Percentiles rank a stretch among this genome's conserved stretches.
phyloP scores from a whole-genome alignment of 805 yeast genomes.

The Ogataea ramenticola region DNA sequence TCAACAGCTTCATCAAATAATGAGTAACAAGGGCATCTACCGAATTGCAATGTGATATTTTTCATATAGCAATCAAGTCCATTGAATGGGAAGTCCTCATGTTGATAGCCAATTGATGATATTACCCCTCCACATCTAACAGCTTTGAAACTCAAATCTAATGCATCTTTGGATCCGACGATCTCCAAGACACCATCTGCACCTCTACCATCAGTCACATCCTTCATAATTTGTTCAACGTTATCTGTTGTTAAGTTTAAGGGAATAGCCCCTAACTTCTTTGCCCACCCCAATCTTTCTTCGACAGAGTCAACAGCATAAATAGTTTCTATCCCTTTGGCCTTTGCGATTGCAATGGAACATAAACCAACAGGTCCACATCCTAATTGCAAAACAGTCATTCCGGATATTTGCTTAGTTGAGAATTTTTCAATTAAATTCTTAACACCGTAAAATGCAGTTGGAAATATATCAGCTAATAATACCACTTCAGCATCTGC shows the following conservation, averaged over 20 bases:
- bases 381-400: slow-evolving; percentile 42
- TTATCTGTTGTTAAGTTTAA: slow-evolving; percentile 37
- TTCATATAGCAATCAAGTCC: slow-evolving; percentile 54
- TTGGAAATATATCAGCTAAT: slow-evolving; percentile 60
- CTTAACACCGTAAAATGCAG: slow-evolving; percentile 35
- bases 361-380: slow-evolving; percentile 58
- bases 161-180: slow-evolving; percentile 49
- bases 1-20: slow-evolving; percentile 45
- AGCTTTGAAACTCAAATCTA: slow-evolving; percentile 41
- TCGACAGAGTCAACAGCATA: slow-evolving; percentile 45
- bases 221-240: slow-evolving; percentile 22
- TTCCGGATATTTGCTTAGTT: slow-evolving; percentile 12
- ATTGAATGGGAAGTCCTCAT: slow-evolving; percentile 46
- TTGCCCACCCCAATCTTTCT: slow-evolving; percentile 37
- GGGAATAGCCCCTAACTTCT: slow-evolving; percentile 34
- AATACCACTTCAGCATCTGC: slow-evolving; percentile 42
- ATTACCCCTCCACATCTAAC: slow-evolving; percentile 54
- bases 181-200: slow-evolving; percentile 57
- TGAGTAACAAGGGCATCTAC: slow-evolving; percentile 57
- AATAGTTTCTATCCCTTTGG: slow-evolving; percentile 35
- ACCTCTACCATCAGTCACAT: slow-evolving; percentile 39
- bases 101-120: slow-evolving; percentile 54
- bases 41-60: slow-evolving; percentile 50
- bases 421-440: slow-evolving; percentile 31
- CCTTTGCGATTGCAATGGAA: slow-evolving; percentile 37